Evolutionary conservation across 129 eudicot species (phyloP), one percentile per base, ranked within the genome.

Genomic region (Scalesia atractyloides): DNA sequence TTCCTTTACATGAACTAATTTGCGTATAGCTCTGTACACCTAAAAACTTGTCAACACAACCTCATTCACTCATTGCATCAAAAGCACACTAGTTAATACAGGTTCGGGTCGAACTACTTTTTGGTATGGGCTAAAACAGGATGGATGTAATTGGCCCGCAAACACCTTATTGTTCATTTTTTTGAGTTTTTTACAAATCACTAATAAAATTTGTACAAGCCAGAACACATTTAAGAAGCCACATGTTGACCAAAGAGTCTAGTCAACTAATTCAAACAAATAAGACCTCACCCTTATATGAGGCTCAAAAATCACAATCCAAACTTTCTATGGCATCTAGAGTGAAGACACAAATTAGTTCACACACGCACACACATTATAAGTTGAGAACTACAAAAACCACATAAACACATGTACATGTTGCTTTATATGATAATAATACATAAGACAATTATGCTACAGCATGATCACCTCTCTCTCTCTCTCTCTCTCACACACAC

Each of bases 401-500:
- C n/a, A n/a, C n/a, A n/a, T n/a, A n/a, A n/a, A 70, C 68, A 72
- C 87, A 84, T 64, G 5, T 36, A 37, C 7, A 37, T 37, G 7
- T 4, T 1, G 30, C 30, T 24, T 24, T 24, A 24, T 24, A 24
- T 6, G 44, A 37, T 37, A 37, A 24, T 6, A 9, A 37, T 37
- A 37, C 44, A 1, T 37, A 37, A 36, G 44, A 8, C 8, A 37
- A 37, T 5, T 37, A 37, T 37, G 44, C 44, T 5, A 37, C 8
- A 37, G 44, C 44, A 4, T 37, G 44, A 8, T 8, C 44, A 9
- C 44, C 44, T 5, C 8, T 37, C 44, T 37, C 5, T 37, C 44
- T 36, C 41, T 36, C 41, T 37, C n/a, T n/a, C n/a, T n/a, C n/a
- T n/a, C n/a, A n/a, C n/a, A n/a, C n/a, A n/a, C n/a, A n/a, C n/a